Evolutionary conservation across 2,329 filamentous ascomycete species (phyloP).

Genomic region (Aurifilum marmelostoma): DNA sequence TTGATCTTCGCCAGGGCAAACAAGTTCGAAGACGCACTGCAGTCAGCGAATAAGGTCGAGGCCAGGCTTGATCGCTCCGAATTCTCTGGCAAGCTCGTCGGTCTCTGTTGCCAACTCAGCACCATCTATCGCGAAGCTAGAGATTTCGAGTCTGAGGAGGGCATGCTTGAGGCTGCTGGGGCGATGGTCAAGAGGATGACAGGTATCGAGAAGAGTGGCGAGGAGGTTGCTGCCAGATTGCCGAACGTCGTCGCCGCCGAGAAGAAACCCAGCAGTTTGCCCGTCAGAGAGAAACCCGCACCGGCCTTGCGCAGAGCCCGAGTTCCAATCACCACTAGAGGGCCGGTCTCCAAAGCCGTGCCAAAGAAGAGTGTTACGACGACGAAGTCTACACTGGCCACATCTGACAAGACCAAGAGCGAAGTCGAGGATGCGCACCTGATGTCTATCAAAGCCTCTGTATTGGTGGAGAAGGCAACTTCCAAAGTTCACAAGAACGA

Average conservation of each 20-base stretch:
- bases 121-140: constrained; percentile 57
- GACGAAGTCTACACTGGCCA: constrained; percentile 26
- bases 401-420: background rate
- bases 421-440: constrained; percentile 39
- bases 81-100: constrained; percentile 47
- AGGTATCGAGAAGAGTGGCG: background rate
- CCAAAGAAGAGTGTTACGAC: constrained; percentile 30
- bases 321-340: constrained; percentile 15
- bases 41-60: constrained; percentile 58
- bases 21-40: constrained; percentile 59
- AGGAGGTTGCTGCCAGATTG: background rate
- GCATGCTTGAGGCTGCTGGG: constrained; percentile 54
- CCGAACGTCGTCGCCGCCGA: constrained; percentile 38
- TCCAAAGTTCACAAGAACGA: constrained; percentile 54
- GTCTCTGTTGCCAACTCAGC: constrained; percentile 59
- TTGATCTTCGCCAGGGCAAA: constrained; percentile 61
- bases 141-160: constrained; percentile 47
- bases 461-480: constrained; percentile 49
- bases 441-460: constrained; percentile 42
- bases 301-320: constrained; percentile 35
- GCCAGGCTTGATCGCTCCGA: constrained; percentile 52
- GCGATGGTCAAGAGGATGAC: constrained; percentile 45
- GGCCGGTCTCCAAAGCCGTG: constrained; percentile 2
- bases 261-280: constrained; percentile 41
- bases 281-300: constrained; percentile 37